These are phyloP conservation scores for Xerocomellus intermedius DNA, from an alignment of 768 basidiomycete species.

Conservation along the genomic window DNA sequence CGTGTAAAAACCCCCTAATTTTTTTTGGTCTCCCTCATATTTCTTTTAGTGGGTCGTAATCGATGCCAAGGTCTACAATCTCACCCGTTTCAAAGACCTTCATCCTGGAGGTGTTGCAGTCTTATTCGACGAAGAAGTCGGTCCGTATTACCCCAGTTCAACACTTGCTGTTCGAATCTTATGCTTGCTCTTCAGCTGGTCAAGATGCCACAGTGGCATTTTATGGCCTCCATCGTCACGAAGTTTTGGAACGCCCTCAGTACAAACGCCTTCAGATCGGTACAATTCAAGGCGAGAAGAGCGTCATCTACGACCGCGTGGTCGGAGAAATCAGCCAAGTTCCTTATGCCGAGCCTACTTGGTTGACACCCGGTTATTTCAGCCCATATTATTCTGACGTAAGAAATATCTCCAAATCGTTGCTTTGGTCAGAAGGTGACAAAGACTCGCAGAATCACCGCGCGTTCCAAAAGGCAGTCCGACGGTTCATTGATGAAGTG, in stretches of 20 bases:
- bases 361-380: conserved; percentile 69
- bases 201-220: conserved; percentile 87
- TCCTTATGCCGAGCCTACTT: conserved; percentile 88
- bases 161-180: neutral
- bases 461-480: conserved; percentile 44
- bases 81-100: conserved; percentile 73
- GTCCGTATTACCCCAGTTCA: conserved; percentile 38
- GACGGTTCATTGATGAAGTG: conserved; percentile 67
- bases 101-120: conserved; percentile 85
- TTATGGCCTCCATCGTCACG: conserved; percentile 84
- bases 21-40: neutral
- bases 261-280: conserved; percentile 76
- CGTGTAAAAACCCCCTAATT: conserved; percentile 16
- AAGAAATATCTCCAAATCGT: conserved; percentile 13
- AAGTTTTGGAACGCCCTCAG: conserved; percentile 75
- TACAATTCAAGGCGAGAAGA: conserved; percentile 60
- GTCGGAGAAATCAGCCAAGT: conserved; percentile 66
- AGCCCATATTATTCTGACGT: conserved; percentile 70
- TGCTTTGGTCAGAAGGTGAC: conserved; percentile 10
- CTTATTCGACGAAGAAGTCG: conserved; percentile 74
- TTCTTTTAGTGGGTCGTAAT: conserved; percentile 71
- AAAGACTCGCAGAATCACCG: conserved; percentile 43
- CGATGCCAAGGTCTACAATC: conserved; percentile 81
- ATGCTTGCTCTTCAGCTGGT: conserved; percentile 50
- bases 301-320: conserved; percentile 46